Percentiles rank a stretch among this genome's conserved stretches.
Evolutionary conservation across 306 rosid species (phyloP).

Genomic region (Casuarina glauca): DNA sequence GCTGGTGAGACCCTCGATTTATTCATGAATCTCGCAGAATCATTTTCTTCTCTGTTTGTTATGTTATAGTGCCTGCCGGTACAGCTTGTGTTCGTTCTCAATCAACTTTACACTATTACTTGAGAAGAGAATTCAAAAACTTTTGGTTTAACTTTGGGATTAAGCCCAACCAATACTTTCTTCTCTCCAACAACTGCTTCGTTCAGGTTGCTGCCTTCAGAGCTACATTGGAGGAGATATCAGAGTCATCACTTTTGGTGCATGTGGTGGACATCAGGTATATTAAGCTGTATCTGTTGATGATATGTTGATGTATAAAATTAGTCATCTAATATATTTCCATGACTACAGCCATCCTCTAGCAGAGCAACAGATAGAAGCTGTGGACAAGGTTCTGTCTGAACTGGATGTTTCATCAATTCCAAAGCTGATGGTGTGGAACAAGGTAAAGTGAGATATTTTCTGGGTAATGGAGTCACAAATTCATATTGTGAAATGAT

Average conservation of each 20-base stretch:
- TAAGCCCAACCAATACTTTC: constrained; percentile 11
- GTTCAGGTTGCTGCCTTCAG: constrained; percentile 95
- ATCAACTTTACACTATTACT: constrained; percentile 8
- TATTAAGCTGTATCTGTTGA: constrained; percentile 19
- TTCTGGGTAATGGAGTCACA: constrained; percentile 3
- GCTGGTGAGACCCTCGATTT: constrained; percentile 55
- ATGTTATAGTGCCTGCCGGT: neutral
- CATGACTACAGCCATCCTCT: constrained; percentile 81
- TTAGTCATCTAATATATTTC: constrained; percentile 35
- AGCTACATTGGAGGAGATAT: constrained; percentile 96
- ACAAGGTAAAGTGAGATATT: constrained; percentile 56
- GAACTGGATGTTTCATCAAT: constrained; percentile 78
- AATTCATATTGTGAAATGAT: neutral
- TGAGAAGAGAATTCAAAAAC: constrained; percentile 14
- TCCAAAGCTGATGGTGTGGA: constrained; percentile 96
- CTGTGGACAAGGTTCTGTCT: constrained; percentile 89
- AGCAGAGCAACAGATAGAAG: constrained; percentile 91
- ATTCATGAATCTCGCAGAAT: constrained; percentile 21
- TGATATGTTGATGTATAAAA: constrained; percentile 9
- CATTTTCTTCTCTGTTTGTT: constrained; percentile 20
- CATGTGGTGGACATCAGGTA: constrained; percentile 96
- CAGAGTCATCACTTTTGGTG: constrained; percentile 84
- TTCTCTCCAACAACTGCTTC: constrained; percentile 19
- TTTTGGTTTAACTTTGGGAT: constrained; percentile 6
- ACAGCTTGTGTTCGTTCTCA: neutral